Percentiles rank a stretch among this genome's conserved stretches.
Evolutionary conservation across 305 asterid species (phyloP).

Genomic region (Plantago coronopus): DNA sequence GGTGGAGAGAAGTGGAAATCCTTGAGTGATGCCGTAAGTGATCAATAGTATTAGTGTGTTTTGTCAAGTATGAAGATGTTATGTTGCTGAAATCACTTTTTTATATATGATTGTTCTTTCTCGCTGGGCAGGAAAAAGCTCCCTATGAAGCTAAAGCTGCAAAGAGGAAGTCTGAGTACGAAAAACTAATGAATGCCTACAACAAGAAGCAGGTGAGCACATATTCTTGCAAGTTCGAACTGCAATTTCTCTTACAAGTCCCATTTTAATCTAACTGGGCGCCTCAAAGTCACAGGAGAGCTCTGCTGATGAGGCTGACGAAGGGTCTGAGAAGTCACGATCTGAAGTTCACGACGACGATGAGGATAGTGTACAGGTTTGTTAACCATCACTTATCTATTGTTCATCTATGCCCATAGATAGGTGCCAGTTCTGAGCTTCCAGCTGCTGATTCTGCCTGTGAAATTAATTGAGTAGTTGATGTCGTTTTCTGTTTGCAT

Average conservation of each 20-base stretch:
- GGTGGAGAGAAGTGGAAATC: conserved; percentile 97
- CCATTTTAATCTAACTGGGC: conserved; percentile 1
- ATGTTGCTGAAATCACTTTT: no score
- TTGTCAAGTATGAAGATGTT: conserved; percentile 5
- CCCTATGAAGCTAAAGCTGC: conserved; percentile 97
- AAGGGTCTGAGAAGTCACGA: conserved; percentile 58
- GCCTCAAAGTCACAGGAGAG: conserved; percentile 52
- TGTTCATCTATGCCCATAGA: not conserved
- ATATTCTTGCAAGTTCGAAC: not conserved
- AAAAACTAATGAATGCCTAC: conserved; percentile 66
- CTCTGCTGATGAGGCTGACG: conserved; percentile 71
- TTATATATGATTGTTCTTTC: conserved; percentile 14
- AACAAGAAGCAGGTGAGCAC: conserved; percentile 64
- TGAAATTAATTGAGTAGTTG: no score
- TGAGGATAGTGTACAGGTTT: conserved; percentile 64
- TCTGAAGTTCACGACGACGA: conserved; percentile 68
- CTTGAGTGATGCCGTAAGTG: conserved; percentile 68
- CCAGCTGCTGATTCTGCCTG: not conserved
- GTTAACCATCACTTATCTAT: not conserved
- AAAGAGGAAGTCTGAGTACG: conserved; percentile 72
- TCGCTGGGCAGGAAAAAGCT: conserved; percentile 67
- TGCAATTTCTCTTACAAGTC: not conserved
- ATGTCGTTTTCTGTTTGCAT: no score
- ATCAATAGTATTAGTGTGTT: not conserved
- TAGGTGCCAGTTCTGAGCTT: conserved; percentile 7